phyloP scores from a whole-genome alignment of 2,329 filamentous ascomycete species.

The Lecanicillium sp. region DNA sequence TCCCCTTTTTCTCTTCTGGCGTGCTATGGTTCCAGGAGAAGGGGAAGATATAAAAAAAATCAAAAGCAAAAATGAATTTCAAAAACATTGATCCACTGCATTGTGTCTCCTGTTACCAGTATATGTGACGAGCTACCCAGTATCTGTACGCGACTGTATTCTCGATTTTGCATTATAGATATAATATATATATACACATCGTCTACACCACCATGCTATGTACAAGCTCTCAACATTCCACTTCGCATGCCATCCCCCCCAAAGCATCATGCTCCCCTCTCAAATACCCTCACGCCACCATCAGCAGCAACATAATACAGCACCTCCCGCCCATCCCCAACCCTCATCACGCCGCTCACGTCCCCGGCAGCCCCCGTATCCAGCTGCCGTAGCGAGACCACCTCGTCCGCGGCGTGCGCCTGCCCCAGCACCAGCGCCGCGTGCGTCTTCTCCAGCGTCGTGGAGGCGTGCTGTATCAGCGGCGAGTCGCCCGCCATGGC shows the following conservation, averaged over 20 bases:
- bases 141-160: no score
- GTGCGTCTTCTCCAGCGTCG: constrained; percentile 62
- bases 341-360: constrained; percentile 78
- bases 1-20: no score
- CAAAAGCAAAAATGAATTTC: no score
- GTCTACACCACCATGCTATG: not conserved
- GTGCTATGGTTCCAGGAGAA: no score
- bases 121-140: no score
- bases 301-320: constrained; percentile 76
- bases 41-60: no score
- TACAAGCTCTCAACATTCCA: not conserved
- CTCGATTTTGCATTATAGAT: no score
- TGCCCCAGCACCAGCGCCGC: constrained; percentile 62
- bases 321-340: constrained; percentile 65
- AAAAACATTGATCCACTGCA: no score
- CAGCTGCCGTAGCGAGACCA: constrained; percentile 66
- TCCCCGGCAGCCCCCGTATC: constrained; percentile 87
- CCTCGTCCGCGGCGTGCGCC: constrained; percentile 66
- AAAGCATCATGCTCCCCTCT: constrained; percentile 50
- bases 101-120: no score
- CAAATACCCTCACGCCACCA: constrained; percentile 76
- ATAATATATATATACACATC: not conserved
- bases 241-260: not conserved
- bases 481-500: constrained; percentile 67
- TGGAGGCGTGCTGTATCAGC: constrained; percentile 52